These are phyloP conservation scores for Pisolithus thermaeus DNA, from an alignment of 1,284 basidiomycete species.

Conservation along the genomic window DNA sequence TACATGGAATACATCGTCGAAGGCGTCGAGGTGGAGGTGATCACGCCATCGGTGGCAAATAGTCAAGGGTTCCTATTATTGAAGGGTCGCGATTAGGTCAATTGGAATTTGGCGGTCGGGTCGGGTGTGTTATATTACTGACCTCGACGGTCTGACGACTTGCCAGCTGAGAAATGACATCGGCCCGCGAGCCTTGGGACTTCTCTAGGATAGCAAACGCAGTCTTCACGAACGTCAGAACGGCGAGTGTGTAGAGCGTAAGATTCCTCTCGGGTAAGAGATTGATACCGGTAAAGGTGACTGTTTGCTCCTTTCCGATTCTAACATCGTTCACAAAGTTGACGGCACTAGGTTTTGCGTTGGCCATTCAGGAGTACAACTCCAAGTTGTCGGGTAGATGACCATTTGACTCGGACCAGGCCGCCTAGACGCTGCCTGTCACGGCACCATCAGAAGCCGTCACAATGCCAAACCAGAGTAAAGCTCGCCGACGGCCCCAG, in stretches of 20 bases:
- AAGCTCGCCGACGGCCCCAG: no score
- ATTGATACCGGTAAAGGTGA: constrained; percentile 36
- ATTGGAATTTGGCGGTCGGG: neutral
- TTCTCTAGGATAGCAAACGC: constrained; percentile 34
- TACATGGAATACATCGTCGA: constrained; percentile 36
- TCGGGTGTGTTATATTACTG: constrained; percentile 3
- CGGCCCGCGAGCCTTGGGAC: constrained; percentile 19
- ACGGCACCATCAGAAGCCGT: no score
- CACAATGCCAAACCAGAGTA: no score
- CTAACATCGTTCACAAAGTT: neutral
- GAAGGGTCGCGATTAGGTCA: neutral
- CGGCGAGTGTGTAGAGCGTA: constrained; percentile 50
- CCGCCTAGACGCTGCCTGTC: no score
- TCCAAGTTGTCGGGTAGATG: no score
- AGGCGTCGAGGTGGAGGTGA: constrained; percentile 40
- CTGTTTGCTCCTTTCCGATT: constrained; percentile 20
- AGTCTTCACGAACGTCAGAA: constrained; percentile 51
- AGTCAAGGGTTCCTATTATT: constrained; percentile 38
- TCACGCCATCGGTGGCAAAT: constrained; percentile 46
- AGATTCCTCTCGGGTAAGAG: constrained; percentile 32
- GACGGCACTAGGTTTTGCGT: neutral
- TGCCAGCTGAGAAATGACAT: constrained; percentile 34
- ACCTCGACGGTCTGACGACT: constrained; percentile 38
- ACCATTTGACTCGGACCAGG: no score
- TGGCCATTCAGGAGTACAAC: neutral